phyloP scores from a whole-genome alignment of 371 early-diverging fungal genomes.

The Conidiobolus incongruus region DNA sequence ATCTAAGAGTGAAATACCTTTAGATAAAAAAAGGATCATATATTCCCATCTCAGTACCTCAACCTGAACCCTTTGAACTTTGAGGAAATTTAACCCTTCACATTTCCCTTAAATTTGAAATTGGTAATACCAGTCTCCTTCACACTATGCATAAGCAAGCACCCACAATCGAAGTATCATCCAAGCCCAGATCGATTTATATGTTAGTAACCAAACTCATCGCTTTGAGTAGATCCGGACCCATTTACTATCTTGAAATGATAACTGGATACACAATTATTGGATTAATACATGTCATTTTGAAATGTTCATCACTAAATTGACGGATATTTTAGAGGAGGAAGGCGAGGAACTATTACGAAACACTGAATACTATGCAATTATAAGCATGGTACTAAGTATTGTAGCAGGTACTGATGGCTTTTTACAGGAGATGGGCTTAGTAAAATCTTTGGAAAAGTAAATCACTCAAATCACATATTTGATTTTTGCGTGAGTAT shows the following conservation, averaged over 20 bases:
- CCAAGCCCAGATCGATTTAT: too few relatives aligned
- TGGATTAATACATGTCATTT: too few relatives aligned
- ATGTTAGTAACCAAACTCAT: too few relatives aligned
- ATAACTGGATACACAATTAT: too few relatives aligned
- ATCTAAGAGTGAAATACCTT: conserved; percentile 6
- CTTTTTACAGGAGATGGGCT: conserved; percentile 12
- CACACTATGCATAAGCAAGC: too few relatives aligned
- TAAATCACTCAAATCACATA: conserved; percentile 32
- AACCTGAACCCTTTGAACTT: conserved; percentile 1
- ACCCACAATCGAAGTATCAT: too few relatives aligned
- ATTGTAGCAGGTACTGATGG: conserved; percentile 20
- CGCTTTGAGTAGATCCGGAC: too few relatives aligned
- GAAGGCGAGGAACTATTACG: neutral
- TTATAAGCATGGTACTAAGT: conserved; percentile 49
- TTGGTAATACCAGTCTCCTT: conserved; percentile 7
- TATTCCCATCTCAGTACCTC: too few relatives aligned
- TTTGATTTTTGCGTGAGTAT: conserved; percentile 26
- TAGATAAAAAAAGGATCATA: neutral
- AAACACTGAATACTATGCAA: conserved; percentile 42
- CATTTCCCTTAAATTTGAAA: neutral
- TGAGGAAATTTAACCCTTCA: neutral
- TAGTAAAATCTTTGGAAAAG: conserved; percentile 23
- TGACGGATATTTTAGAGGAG: too few relatives aligned
- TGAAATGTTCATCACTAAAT: too few relatives aligned
- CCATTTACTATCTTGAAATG: too few relatives aligned